Evolutionary conservation across 2,329 filamentous ascomycete genomes (phyloP).

Genomic region (Allantophomopsis cytisporea): DNA sequence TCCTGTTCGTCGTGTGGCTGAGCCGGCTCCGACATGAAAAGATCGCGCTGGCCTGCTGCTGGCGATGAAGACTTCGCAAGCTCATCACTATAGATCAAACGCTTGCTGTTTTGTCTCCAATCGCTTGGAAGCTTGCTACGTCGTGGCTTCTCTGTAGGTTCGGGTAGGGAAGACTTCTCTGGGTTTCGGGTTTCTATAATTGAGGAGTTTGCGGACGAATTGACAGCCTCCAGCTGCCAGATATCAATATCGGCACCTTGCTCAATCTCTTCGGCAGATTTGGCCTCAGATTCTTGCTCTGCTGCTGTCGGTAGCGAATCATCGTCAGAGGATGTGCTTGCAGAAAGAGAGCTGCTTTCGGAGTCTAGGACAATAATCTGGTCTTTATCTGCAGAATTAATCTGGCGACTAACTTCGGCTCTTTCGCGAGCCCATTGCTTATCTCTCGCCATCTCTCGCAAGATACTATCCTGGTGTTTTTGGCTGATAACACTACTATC

Average conservation of each 20-base stretch:
- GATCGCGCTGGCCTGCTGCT: conserved; percentile 1
- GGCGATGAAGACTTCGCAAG: conserved; percentile 10
- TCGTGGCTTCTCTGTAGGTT: conserved; percentile 8
- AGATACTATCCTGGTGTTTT: neutral
- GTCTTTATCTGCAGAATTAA: conserved; percentile 6
- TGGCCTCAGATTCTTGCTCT: neutral
- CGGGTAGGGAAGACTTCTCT: too few species aligned
- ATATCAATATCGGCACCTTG: conserved; percentile 16
- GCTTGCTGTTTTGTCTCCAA: conserved; percentile 17
- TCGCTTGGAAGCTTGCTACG: conserved; percentile 17
- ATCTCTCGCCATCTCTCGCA: conserved; percentile 3
- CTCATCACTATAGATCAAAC: conserved; percentile 17
- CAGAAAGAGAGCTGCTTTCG: conserved; percentile 5
- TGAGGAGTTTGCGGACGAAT: conserved; percentile 11
- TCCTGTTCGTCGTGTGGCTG: neutral
- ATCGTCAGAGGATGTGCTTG: neutral
- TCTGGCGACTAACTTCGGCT: conserved; percentile 11
- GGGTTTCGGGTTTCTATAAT: conserved; percentile 1
- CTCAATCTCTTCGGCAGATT: conserved; percentile 1
- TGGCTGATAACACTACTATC: too few species aligned
- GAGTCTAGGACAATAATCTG: conserved; percentile 14
- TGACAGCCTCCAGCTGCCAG: conserved; percentile 17
- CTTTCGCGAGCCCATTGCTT: conserved; percentile 12
- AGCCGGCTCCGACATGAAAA: neutral
- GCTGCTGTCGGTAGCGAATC: neutral